Evolutionary conservation across 2,329 filamentous ascomycete species (phyloP).

Genomic region (Cladophialophora carrionii): DNA sequence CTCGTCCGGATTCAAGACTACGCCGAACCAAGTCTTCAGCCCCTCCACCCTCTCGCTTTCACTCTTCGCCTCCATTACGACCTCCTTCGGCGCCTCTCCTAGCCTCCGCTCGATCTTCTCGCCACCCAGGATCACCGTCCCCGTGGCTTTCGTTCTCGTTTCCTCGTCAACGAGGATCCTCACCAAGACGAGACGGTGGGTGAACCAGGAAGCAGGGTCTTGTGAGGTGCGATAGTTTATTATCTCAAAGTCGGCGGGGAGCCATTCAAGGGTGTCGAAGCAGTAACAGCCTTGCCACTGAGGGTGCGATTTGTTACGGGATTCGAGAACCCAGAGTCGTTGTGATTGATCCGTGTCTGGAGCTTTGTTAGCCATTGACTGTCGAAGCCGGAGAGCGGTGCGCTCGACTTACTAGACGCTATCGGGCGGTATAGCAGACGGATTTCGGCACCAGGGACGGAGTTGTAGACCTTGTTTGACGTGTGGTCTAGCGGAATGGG

Average conservation of each 20-base stretch:
- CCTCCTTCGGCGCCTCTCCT: slow-evolving; percentile 43
- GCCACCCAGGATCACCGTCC: slow-evolving; percentile 58
- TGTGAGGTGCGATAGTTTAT: slow-evolving; percentile 63
- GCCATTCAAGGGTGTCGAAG: slow-evolving; percentile 68
- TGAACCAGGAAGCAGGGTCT: slow-evolving; percentile 58
- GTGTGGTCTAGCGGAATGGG: slow-evolving; percentile 38
- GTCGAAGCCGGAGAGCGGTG: too few relatives aligned
- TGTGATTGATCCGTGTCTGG: slow-evolving; percentile 26
- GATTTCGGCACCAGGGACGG: slow-evolving; percentile 60
- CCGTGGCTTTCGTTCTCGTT: slow-evolving; percentile 52
- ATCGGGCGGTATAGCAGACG: slow-evolving; percentile 57
- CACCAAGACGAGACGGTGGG: slow-evolving; percentile 56
- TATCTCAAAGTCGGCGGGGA: slow-evolving; percentile 63
- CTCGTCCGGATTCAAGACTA: slow-evolving; percentile 58
- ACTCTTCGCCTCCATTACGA: slow-evolving; percentile 52
- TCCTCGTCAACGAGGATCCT: slow-evolving; percentile 59
- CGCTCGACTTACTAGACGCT: slow-evolving; percentile 13
- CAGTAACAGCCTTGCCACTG: slow-evolving; percentile 65
- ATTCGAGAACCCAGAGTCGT: slow-evolving; percentile 28
- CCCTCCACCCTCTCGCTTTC: slow-evolving; percentile 60
- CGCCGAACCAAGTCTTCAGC: slow-evolving; percentile 57
- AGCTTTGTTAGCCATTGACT: not conserved
- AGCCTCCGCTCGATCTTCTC: slow-evolving; percentile 46
- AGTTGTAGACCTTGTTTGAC: slow-evolving; percentile 40
- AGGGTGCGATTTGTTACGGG: slow-evolving; percentile 22